These are phyloP conservation scores for Arthrobotrys pseudoclavata DNA, from an alignment of 2,329 filamentous ascomycete species.

Conservation along the genomic window DNA sequence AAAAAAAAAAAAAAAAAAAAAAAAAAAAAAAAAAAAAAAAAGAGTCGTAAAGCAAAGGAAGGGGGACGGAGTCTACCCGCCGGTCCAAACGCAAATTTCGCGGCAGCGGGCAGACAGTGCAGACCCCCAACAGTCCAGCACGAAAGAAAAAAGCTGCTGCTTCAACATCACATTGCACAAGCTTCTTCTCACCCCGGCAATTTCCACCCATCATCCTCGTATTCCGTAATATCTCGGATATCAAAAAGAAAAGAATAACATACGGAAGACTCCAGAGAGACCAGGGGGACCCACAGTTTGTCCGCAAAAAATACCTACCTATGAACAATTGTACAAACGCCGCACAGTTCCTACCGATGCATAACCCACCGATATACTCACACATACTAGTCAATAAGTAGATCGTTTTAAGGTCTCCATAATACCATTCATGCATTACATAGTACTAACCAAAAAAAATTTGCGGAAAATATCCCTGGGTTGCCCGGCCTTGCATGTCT, in stretches of 20 bases:
- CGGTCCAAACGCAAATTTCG: conserved; percentile 1
- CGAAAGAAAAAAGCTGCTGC: neutral
- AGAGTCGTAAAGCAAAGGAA: neutral
- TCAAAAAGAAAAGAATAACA: conserved; percentile 3
- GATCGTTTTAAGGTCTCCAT: conserved; percentile 8
- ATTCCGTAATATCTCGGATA: conserved; percentile 28
- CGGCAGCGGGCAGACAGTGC: conserved; percentile 3
- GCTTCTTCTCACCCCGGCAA: conserved; percentile 9
- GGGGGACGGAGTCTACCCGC: neutral
- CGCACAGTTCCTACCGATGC: neutral
- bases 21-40: conserved; percentile 8
- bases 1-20: neutral
- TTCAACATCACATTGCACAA: neutral
- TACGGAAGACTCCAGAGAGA: neutral
- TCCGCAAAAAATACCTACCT: neutral
- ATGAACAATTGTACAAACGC: neutral
- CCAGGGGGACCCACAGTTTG: neutral
- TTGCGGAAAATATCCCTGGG: conserved; percentile 10
- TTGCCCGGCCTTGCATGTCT: conserved; percentile 9
- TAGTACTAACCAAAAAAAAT: neutral
- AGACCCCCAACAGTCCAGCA: conserved; percentile 1
- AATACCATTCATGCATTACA: conserved; percentile 9
- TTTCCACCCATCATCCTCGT: conserved; percentile 25
- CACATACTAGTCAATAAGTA: neutral
- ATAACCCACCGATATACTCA: neutral